phyloP scores from a whole-genome alignment of 1,284 basidiomycete species.

The Exobasidium cylindrosporum region DNA sequence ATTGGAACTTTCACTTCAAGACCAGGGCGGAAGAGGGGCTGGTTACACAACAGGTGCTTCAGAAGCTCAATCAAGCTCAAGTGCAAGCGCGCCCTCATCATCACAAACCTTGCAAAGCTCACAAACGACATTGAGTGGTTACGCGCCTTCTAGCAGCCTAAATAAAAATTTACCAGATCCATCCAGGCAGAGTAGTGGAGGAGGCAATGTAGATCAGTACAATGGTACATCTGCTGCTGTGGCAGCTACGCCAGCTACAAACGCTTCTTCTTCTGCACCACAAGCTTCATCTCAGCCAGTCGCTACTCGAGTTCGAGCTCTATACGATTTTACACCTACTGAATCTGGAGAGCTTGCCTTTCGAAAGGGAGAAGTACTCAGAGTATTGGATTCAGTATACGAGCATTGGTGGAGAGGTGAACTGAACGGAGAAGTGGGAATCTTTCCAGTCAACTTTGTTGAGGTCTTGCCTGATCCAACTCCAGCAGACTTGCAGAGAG shows the following conservation, averaged over 20 bases:
- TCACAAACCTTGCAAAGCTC: background rate
- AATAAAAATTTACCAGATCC: constrained; percentile 16
- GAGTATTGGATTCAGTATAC: constrained; percentile 90
- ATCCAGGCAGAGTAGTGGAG: background rate
- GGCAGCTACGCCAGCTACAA: constrained; percentile 9
- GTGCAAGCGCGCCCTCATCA: constrained; percentile 6
- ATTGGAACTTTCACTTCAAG: constrained; percentile 47
- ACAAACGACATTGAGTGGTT: background rate
- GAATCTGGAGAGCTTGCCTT: constrained; percentile 90
- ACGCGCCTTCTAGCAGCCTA: background rate
- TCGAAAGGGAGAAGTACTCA: constrained; percentile 89
- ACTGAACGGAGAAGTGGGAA: constrained; percentile 84
- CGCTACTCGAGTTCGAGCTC: constrained; percentile 66
- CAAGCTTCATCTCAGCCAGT: constrained; percentile 16
- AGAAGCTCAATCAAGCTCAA: background rate
- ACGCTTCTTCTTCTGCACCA: constrained; percentile 26
- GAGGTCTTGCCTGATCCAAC: constrained; percentile 86
- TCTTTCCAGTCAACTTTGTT: constrained; percentile 97
- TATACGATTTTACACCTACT: constrained; percentile 84
- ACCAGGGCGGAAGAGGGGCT: constrained; percentile 42
- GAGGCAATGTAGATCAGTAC: background rate
- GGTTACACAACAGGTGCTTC: background rate
- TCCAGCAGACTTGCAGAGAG: constrained; percentile 71
- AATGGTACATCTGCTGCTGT: background rate
- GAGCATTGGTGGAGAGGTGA: constrained; percentile 99